These are phyloP conservation scores for Candida suzukii DNA, from an alignment of 805 yeast genomes.

Conservation along the genomic window DNA sequence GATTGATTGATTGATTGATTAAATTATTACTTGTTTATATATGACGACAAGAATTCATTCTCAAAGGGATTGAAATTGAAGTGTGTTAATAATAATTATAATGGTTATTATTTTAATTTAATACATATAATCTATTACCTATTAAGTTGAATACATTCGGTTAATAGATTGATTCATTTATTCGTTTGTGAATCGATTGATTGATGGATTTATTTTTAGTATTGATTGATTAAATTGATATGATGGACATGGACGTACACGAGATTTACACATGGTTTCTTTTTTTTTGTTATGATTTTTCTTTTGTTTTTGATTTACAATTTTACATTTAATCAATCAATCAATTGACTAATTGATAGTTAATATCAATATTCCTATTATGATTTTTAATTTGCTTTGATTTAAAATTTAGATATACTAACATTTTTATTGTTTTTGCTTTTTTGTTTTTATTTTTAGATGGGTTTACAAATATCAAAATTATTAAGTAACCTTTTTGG, in stretches of 20 bases:
- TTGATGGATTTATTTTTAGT: too few relatives aligned
- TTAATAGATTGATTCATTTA: not conserved
- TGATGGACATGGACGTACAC: too few relatives aligned
- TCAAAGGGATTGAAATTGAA: too few relatives aligned
- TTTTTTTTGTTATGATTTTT: not conserved
- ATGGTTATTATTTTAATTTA: too few relatives aligned
- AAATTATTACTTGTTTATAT: not conserved
- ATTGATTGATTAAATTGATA: not conserved
- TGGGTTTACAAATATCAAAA: constrained; percentile 96
- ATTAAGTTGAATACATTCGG: too few relatives aligned
- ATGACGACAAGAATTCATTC: too few relatives aligned
- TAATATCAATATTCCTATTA: too few relatives aligned
- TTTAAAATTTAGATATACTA: not conserved
- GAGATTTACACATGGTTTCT: too few relatives aligned
- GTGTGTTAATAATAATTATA: too few relatives aligned
- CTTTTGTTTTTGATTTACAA: not conserved
- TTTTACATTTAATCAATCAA: not conserved
- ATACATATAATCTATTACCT: too few relatives aligned
- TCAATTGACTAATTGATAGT: not conserved
- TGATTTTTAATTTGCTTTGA: too few relatives aligned
- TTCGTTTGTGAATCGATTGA: too few relatives aligned
- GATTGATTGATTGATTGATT: constrained; percentile 1
- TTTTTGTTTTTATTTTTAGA: constrained; percentile 27
- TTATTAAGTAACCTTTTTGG: constrained; percentile 93
- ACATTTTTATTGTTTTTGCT: not conserved